phyloP scores from a whole-genome alignment of 2,329 filamentous ascomycete genomes.

The Sordariomycetes sp. region DNA sequence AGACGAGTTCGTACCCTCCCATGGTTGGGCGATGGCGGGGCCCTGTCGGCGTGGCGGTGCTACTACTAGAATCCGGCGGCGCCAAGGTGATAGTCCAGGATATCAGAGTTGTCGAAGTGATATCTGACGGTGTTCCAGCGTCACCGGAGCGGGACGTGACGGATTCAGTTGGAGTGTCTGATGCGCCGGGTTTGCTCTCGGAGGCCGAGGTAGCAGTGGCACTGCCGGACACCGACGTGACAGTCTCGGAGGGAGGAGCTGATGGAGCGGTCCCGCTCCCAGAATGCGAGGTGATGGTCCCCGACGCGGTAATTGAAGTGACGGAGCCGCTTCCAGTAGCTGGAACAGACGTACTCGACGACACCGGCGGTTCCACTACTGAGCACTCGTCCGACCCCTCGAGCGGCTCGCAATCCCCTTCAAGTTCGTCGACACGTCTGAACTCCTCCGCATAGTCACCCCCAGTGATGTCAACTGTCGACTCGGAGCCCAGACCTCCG shows the following conservation, averaged over 20 bases:
- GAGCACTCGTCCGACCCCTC: conserved; percentile 19
- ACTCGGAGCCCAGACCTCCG: conserved; percentile 31
- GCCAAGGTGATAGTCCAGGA: no score
- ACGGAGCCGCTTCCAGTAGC: no score
- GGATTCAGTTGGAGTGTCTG: neutral
- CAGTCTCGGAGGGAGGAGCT: conserved; percentile 23
- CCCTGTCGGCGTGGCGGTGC: no score
- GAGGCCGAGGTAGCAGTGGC: conserved; percentile 21
- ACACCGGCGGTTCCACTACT: conserved; percentile 7
- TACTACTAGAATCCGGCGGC: no score
- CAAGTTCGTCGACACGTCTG: conserved; percentile 32
- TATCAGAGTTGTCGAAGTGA: neutral
- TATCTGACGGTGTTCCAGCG: conserved; percentile 22
- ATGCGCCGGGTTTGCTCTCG: neutral
- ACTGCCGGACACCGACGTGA: conserved; percentile 34
- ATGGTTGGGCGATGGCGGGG: no score
- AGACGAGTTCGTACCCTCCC: no score
- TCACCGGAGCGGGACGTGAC: conserved; percentile 10
- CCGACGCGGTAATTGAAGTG: conserved; percentile 15
- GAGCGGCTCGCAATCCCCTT: conserved; percentile 31
- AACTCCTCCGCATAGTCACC: conserved; percentile 33
- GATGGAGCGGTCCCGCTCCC: conserved; percentile 27
- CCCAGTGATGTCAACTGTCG: conserved; percentile 32
- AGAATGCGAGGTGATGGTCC: conserved; percentile 33
- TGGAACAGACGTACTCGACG: neutral